Conservation (phyloP, 768 basidiomycete genomes). For the Gloeopeniophorella convolvens region DNA sequence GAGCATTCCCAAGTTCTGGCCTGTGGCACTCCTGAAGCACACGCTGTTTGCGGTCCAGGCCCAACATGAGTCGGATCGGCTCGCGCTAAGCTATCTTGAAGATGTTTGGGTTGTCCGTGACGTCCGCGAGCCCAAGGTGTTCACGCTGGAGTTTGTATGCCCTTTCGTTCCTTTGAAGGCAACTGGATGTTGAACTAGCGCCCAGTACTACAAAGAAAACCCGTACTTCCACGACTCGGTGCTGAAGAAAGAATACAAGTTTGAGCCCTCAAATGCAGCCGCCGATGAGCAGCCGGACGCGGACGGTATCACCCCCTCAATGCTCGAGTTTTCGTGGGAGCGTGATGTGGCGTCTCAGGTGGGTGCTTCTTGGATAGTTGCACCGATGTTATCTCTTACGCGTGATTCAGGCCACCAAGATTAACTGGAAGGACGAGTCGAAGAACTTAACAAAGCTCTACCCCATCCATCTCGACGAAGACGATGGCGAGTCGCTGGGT, state of each 20-base stretch:
- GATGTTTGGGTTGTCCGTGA: constrained; percentile 82
- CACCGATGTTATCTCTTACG: neutral
- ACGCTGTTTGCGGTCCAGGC: constrained; percentile 52
- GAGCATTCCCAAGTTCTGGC: constrained; percentile 75
- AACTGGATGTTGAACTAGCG: neutral
- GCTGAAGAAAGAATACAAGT: constrained; percentile 80
- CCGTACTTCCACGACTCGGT: constrained; percentile 73
- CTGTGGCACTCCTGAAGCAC: constrained; percentile 78
- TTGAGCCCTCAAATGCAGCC: constrained; percentile 46
- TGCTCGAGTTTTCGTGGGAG: constrained; percentile 78
- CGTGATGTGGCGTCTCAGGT: constrained; percentile 66
- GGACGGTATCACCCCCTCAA: constrained; percentile 69
- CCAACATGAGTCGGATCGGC: constrained; percentile 70
- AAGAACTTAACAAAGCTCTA: constrained; percentile 76
- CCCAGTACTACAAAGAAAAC: constrained; percentile 79
- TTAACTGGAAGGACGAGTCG: constrained; percentile 75
- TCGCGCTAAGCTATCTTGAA: constrained; percentile 77
- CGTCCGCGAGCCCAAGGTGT: constrained; percentile 67
- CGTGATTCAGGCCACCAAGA: constrained; percentile 48
- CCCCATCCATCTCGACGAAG: constrained; percentile 56
- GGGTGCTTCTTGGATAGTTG: constrained; percentile 23
- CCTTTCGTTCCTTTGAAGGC: constrained; percentile 7
- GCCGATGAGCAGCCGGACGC: constrained; percentile 54
- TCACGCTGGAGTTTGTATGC: constrained; percentile 85
- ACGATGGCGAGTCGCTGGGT: constrained; percentile 52